Base-by-base conservation (phyloP, 2,329 filamentous ascomycete genomes). In the Claviceps digitariae region DNA sequence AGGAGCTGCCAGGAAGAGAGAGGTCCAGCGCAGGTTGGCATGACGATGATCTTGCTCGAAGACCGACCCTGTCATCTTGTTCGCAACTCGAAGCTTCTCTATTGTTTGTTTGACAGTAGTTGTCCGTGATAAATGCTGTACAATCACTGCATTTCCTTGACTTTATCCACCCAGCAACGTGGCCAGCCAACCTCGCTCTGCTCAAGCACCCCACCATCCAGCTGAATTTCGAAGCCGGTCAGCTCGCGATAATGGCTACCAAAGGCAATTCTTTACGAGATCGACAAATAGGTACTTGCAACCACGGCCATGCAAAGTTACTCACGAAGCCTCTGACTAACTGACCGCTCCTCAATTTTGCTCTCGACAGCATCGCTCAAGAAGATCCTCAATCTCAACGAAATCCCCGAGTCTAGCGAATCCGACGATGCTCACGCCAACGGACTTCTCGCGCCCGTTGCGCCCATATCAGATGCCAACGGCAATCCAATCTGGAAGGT, bases 401-500 rank as follows among this genome's bases (percentile, higher is more conserved):
- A 93, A 64, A 77, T 81, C 71, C 57, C 78, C 72, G 64, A 79
- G 59, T 67, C 77, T 55, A 77, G 78, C 60, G 75, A 80, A 54
- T 72, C 78, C 50, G 78, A 87, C 55, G 86, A 90, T 54, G 67
- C 76, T 13, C 72, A 79, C 47, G 74, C 79, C 53, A 84, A 83
- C 63, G 83, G 82, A 50, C 69, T 84, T 10, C 72, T 84, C 53
- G 77, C 84, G 52, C 80, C 85, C 23, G 79, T 84, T 40, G 83
- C 84, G n/a, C 85, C 88, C 17, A 86, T 96, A 52, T 74, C 95
- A 57, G 90, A 90, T 60, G 78, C 87, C 48, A 85, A 94, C 61
- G 90, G 90, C 57, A 88, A 95, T 63, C 90, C 91, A 1, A 90
- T 96, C 72, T 97, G 91, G 91, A 97, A 97, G 69, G 87, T 97